Conservation (phyloP, 768 basidiomycete species). For the Arthromyces matolae region DNA sequence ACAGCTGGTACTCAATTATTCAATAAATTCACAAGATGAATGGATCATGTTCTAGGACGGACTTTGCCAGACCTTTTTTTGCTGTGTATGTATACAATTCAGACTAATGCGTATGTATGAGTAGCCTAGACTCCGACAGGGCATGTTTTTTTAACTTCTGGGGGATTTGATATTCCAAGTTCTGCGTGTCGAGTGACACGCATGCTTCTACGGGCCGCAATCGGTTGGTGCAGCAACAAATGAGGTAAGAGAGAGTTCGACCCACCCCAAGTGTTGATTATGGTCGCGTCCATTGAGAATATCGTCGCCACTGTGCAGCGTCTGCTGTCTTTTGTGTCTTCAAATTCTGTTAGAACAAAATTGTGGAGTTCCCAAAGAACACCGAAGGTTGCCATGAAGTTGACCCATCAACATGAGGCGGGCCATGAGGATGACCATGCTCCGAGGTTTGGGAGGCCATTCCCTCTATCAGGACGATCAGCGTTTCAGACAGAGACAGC, state of each 20-base stretch:
- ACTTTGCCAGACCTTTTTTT: not conserved
- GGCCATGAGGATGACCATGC: slow-evolving; percentile 33
- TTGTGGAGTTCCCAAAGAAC: not conserved
- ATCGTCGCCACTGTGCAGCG: not conserved
- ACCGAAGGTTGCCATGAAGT: slow-evolving; percentile 8
- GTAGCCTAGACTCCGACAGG: too few relatives aligned
- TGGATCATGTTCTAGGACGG: too few relatives aligned
- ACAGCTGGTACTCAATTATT: slow-evolving; percentile 36
- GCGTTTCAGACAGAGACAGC: slow-evolving; percentile 16
- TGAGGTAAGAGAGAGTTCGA: slow-evolving; percentile 27
- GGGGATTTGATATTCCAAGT: too few relatives aligned
- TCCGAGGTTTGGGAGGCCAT: slow-evolving; percentile 12
- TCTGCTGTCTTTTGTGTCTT: slow-evolving; percentile 2
- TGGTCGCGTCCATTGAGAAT: not conserved
- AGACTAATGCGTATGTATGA: too few relatives aligned
- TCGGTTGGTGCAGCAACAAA: slow-evolving; percentile 14
- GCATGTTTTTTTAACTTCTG: too few relatives aligned
- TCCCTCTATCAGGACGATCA: slow-evolving; percentile 19
- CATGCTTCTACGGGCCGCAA: slow-evolving; percentile 1
- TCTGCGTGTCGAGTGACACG: too few relatives aligned
- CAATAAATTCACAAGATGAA: slow-evolving; percentile 28
- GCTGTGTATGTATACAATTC: not conserved
- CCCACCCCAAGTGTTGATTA: not conserved
- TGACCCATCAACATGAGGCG: slow-evolving; percentile 35
- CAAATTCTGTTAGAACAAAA: slow-evolving; percentile 11